Evolutionary conservation across 208 protist genomes (phyloP), one percentile per base, ranked within the genome.

Genomic region (Crithidia mellificae): DNA sequence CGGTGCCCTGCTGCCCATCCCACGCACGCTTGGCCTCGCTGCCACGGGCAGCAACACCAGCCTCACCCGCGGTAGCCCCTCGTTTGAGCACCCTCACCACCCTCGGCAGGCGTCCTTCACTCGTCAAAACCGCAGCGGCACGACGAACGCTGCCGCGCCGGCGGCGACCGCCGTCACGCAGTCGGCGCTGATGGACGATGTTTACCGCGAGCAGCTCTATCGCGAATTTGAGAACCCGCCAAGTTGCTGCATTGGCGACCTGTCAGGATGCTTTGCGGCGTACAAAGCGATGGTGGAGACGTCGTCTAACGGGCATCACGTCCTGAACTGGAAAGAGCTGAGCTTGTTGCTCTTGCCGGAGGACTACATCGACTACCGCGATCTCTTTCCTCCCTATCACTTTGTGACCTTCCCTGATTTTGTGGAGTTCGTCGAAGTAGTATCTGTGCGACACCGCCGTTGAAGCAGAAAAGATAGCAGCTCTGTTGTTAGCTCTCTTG

Each of bases 381-480:
- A 68, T 32, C 65, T 80, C 47, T 80, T 72, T 20, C 74, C 68
- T 1, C 58, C 38, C 11, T 30, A 63, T 19, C 66, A 68, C 24
- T 68, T 53, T 36, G 12, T 80, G 20, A 63, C 50, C 32, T 73
- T 76, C 22, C 39, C 44, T 1, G 68, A 80, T 30, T 76, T 80
- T 17, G 46, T 63, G 15, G 47, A 80, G 32, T 80, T 80, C 38
- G 63, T 80, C 15, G 74, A 80, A 24, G 69, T 76, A 19, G 43
- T 75, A 34, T 80, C 74, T 6, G 58, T 80, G 49, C 68, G 68
- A 9, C 55, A 74, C 30, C 53, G 46, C 44, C 56, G 24, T 17
- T 74, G 38, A 58, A 34, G 7, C 1, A 9, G 5, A 43, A 6
- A 44, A 22, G n/a, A n/a, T n/a, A n/a, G n/a, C n/a, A n/a, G n/a